Base-by-base conservation (phyloP, 441 rosid species). In the Aleurites moluccanus region DNA sequence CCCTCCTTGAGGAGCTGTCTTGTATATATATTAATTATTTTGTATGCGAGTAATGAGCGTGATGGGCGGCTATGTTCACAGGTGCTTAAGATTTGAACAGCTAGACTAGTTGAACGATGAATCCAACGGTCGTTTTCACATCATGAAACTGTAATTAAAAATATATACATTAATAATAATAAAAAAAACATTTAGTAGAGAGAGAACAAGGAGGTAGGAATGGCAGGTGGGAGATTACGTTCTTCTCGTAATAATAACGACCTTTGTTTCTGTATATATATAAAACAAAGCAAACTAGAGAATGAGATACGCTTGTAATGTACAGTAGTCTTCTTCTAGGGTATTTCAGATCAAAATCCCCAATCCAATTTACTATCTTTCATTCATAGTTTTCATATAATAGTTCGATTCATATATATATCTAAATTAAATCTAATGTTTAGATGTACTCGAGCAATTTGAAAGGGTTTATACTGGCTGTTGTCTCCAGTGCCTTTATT, bases 401-500 rank as follows among this genome's bases (percentile, higher is more conserved):
- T 21, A 10, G 3, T 25, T 55, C 59, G 59, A 55, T 57, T 57
- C 16, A 10, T 57, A 23, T 57, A 4, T 28, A 27, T 38, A 6
- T 38, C 40, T 38, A 28, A 15, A 56, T 27, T 60, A 6, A 60
- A 28, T 60, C 64, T 60, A 28, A 60, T 60, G 64, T 60, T 20
- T 60, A 60, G 64, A 60, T 60, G 64, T 60, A 60, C 64, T 60
- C 64, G 64, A 84, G 83, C 82, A 89, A 89, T 85, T 78, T 89
- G 57, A 81, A 45, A 64, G 93, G 91, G 44, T 84, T 89, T 69
- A 80, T 88, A 30, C 79, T 89, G 76, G 93, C 91, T 10, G 73
- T 89, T 35, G 83, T 80, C 70, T 89, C 91, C 42, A 84, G 93
- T 80, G 85, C 86, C 79, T 89, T 89, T 59, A 89, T 89, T 6